Percentiles rank a stretch among this genome's conserved stretches.
Evolutionary conservation across 2,329 filamentous ascomycete species (phyloP).

Genomic region (Rugonectria rugulosa): DNA sequence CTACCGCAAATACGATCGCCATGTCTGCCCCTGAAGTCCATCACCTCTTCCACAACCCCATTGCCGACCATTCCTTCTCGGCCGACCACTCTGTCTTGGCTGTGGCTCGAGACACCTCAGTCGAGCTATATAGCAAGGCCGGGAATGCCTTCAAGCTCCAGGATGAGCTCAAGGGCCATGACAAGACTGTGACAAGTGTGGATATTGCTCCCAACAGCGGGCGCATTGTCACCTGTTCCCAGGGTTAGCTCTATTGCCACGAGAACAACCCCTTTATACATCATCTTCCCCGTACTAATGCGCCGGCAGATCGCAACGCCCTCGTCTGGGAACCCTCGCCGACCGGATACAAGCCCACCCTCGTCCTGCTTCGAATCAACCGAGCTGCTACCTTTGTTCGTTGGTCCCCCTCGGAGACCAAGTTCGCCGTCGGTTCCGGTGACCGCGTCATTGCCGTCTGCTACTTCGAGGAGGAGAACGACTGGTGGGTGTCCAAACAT

Average conservation of each 20-base stretch:
- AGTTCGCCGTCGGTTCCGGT: constrained; percentile 96
- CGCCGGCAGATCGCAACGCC: constrained; percentile 82
- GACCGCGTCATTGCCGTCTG: constrained; percentile 95
- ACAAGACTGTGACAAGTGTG: constrained; percentile 95
- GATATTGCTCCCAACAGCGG: constrained; percentile 92
- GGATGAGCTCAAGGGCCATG: constrained; percentile 94
- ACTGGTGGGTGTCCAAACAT: constrained; percentile 99
- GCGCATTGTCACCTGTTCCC: constrained; percentile 96
- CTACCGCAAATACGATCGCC: constrained; percentile 50
- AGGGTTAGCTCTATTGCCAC: constrained; percentile 65
- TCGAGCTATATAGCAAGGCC: constrained; percentile 83
- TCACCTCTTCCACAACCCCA: constrained; percentile 95
- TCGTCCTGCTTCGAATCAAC: constrained; percentile 96
- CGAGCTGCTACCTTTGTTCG: constrained; percentile 95
- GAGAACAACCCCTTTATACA: not conserved
- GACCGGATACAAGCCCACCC: constrained; percentile 92
- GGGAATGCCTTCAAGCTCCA: constrained; percentile 82
- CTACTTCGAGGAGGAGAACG: constrained; percentile 99
- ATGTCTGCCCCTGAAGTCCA: constrained; percentile 93
- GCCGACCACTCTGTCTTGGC: constrained; percentile 88
- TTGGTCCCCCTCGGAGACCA: constrained; percentile 96
- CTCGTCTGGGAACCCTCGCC: constrained; percentile 97
- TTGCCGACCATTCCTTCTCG: constrained; percentile 98
- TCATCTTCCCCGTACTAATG: constrained; percentile 17
- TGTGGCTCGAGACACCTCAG: constrained; percentile 86